These are phyloP conservation scores for Mycena chlorophos DNA, from an alignment of 768 basidiomycete genomes.

Conservation along the genomic window DNA sequence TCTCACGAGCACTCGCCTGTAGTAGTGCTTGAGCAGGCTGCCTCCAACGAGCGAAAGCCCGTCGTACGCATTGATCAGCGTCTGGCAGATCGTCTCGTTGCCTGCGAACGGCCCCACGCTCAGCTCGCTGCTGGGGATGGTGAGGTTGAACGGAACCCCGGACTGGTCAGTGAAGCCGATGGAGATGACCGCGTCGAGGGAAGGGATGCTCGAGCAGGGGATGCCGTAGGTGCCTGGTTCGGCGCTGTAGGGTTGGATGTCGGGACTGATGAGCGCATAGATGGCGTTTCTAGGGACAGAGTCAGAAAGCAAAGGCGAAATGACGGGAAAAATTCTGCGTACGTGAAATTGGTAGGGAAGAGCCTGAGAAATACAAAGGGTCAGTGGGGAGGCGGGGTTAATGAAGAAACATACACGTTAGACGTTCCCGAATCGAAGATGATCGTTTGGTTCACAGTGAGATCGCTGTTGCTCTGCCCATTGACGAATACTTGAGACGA, in stretches of 20 bases:
- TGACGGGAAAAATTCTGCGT: constrained; percentile 35
- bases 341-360: constrained; percentile 48
- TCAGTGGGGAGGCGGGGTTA: no score
- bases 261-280: constrained; percentile 57
- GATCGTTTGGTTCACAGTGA: constrained; percentile 43
- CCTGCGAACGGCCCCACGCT: constrained; percentile 57
- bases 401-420: constrained; percentile 43
- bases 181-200: constrained; percentile 52
- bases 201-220: constrained; percentile 46
- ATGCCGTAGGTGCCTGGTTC: constrained; percentile 59
- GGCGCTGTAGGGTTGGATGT: constrained; percentile 50
- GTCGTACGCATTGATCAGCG: constrained; percentile 58
- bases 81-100: constrained; percentile 52
- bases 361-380: no score
- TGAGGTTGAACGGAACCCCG: constrained; percentile 53
- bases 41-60: constrained; percentile 53
- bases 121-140: constrained; percentile 57
- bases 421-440: constrained; percentile 62
- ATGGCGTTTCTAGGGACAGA: constrained; percentile 41
- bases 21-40: constrained; percentile 60
- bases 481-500: constrained; percentile 53
- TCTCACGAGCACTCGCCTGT: no score
- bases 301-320: neutral
- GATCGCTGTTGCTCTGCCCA: constrained; percentile 45
- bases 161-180: constrained; percentile 53